Evolutionary conservation across 345 rosid species (phyloP).

Genomic region (Linum trigynum): DNA sequence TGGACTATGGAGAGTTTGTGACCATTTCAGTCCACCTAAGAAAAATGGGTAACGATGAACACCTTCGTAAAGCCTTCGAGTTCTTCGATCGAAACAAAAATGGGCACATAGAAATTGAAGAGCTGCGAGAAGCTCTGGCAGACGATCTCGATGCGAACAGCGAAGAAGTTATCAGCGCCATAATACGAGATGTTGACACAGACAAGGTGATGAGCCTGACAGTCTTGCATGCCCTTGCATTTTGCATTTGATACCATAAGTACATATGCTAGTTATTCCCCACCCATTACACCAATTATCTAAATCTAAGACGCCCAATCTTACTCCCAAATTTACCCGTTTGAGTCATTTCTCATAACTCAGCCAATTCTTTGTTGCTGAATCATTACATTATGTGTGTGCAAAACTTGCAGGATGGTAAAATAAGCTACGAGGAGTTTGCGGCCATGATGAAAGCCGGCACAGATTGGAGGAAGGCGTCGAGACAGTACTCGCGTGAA

Average conservation of each 20-base stretch:
- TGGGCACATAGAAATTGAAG: conserved; percentile 25
- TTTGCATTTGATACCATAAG: neutral
- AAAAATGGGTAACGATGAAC: conserved; percentile 28
- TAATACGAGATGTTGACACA: conserved; percentile 23
- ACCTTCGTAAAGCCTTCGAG: conserved; percentile 24
- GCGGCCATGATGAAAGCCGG: conserved; percentile 30
- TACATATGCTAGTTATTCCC: neutral
- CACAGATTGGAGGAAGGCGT: conserved; percentile 31
- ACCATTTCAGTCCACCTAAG: conserved; percentile 24
- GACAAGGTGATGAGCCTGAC: conserved; percentile 19
- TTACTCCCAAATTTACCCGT: no score
- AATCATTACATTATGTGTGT: neutral
- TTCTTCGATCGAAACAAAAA: conserved; percentile 25
- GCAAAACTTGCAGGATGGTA: conserved; percentile 20
- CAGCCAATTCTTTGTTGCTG: neutral
- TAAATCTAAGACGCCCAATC: no score
- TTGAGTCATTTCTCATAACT: no score
- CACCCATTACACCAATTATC: no score
- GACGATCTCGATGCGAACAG: conserved; percentile 17
- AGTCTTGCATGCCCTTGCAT: neutral
- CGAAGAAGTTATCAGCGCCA: conserved; percentile 20
- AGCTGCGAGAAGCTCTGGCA: conserved; percentile 21
- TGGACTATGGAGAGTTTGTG: conserved; percentile 24
- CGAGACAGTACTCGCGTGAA: conserved; percentile 27
- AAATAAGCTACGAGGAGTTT: conserved; percentile 25